Conservation (phyloP, 805 yeast species). For the Ogataea paradorogensis region DNA sequence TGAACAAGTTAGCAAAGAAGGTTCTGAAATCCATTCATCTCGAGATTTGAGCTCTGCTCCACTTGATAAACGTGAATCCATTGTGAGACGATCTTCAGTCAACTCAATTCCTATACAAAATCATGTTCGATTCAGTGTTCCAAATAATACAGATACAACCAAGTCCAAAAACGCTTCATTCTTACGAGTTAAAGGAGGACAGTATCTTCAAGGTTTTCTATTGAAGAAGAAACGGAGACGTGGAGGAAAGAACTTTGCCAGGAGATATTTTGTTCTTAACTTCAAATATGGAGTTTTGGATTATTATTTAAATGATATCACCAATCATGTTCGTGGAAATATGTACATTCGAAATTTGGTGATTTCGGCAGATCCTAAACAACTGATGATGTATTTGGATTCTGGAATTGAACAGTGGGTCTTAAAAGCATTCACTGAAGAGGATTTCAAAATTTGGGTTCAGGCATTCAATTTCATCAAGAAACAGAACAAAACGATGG, state of each 20-base stretch:
- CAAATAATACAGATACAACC: constrained; percentile 14
- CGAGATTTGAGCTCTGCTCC: constrained; percentile 2
- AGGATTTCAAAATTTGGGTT: constrained; percentile 80
- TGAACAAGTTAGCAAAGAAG: constrained; percentile 9
- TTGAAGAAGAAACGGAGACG: constrained; percentile 70
- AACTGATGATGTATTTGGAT: constrained; percentile 73
- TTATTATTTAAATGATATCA: constrained; percentile 69
- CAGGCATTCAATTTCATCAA: constrained; percentile 64
- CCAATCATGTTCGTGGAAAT: constrained; percentile 79
- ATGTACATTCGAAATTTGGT: constrained; percentile 83
- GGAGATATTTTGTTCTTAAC: constrained; percentile 81
- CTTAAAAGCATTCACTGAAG: constrained; percentile 60
- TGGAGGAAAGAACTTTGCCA: constrained; percentile 79
- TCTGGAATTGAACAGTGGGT: constrained; percentile 96
- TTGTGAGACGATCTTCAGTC: constrained; percentile 3
- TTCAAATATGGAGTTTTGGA: constrained; percentile 78
- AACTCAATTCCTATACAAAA: constrained; percentile 6
- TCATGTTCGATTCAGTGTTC: constrained; percentile 30
- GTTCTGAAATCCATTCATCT: background rate
- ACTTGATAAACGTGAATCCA: background rate
- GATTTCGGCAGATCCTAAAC: constrained; percentile 72
- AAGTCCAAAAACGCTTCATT: constrained; percentile 28
- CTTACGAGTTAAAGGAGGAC: constrained; percentile 55
- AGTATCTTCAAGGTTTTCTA: constrained; percentile 72
- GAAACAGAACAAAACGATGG: constrained; percentile 24